Evolutionary conservation across 2,329 filamentous ascomycete species (phyloP).

Genomic region (Fusarium sarcochroum): DNA sequence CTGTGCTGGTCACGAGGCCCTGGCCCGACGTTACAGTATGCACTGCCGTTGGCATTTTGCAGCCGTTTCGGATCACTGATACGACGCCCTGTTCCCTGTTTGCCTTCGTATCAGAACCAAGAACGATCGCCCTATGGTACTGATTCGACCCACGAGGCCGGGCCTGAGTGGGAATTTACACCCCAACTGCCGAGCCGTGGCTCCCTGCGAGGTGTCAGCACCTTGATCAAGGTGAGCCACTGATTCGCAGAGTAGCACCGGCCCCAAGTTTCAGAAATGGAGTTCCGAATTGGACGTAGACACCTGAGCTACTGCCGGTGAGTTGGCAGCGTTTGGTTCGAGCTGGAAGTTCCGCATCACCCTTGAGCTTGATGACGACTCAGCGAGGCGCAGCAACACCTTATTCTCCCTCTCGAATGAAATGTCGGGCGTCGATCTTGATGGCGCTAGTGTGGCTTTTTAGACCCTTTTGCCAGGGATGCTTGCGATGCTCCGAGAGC

Average conservation of each 20-base stretch:
- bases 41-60: constrained; percentile 26
- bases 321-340: not conserved
- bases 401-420: constrained; percentile 23
- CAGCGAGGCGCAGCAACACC: constrained; percentile 39
- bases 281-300: constrained; percentile 1
- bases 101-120: constrained; percentile 27
- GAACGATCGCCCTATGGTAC: constrained; percentile 18
- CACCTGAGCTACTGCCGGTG: constrained; percentile 20
- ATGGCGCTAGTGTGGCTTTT: constrained; percentile 27
- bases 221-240: constrained; percentile 36
- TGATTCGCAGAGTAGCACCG: constrained; percentile 23
- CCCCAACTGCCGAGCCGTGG: constrained; percentile 45
- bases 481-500: constrained; percentile 17
- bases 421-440: constrained; percentile 40
- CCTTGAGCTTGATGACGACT: constrained; percentile 32
- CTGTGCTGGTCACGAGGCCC: constrained; percentile 27
- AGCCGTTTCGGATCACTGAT: constrained; percentile 33
- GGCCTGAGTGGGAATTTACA: constrained; percentile 9
- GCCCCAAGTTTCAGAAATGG: constrained; percentile 41
- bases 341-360: too few species aligned
- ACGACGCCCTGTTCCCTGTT: constrained; percentile 21
- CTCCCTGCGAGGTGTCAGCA: constrained; percentile 41
- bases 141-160: constrained; percentile 12
- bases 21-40: constrained; percentile 18
- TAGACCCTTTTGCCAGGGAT: constrained; percentile 20